Base-by-base conservation (phyloP, 176 grass and related monocot species). In the Hyparrhenia diplandra region DNA sequence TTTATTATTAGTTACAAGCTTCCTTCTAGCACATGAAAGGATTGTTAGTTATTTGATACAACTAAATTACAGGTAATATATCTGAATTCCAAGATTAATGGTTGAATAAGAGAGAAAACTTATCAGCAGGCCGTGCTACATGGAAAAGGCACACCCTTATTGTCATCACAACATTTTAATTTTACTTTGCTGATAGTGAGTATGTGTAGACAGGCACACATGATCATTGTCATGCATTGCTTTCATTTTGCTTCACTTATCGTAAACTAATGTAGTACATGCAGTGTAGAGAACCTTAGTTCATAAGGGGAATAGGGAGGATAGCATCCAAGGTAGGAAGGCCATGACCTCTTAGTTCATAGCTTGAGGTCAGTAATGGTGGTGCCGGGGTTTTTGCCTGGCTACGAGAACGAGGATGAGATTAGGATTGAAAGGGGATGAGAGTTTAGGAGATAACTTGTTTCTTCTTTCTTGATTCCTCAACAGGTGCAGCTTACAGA, bases 161-260 rank as follows among this genome's bases (percentile, higher is more conserved):
- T 73, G 17, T 73, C 58, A 55, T 23, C 32, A 65, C 25, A 27
- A 30, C 3, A 41, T 39, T 47, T n/a, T 23, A 46, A 78, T 35
- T 16, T n/a, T 84, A 68, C 83, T 70, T 64, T 12, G 40, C 30
- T 84, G 73, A 31, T 64, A 40, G 37, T 29, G 13, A 29, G 9
- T 73, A 32, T 32, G 16, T 34, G 17, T 25, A 32, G 31, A 32
- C 31, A 32, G 31, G 31, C n/a, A 55, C 49, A 52, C 20, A 55
- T 55, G 51, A n/a, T n/a, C 47, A 55, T 55, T 55, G 51, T 0
- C 18, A 55, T n/a, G n/a, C 51, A 55, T 55, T 20, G n/a, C n/a
- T n/a, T 21, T n/a, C 43, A 71, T 45, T 14, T 14, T 84, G 42
- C 74, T 69, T 71, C 4, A 29, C 39, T 76, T 63, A n/a, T 64